These are phyloP conservation scores for Atkinsonella hypoxylon DNA, from an alignment of 2,329 filamentous ascomycete species.

Conservation along the genomic window DNA sequence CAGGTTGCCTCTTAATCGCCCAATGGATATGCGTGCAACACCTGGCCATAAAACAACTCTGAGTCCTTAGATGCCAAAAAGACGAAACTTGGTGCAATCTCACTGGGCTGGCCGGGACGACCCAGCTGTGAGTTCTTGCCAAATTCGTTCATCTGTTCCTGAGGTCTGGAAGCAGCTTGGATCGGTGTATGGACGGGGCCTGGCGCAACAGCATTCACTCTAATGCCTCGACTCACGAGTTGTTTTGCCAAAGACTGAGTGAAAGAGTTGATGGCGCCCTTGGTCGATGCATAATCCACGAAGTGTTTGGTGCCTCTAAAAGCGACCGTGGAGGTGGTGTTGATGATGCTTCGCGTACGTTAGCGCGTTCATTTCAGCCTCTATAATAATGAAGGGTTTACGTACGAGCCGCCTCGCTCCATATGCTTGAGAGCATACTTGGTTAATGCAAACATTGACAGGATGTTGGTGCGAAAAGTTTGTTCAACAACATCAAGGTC, in stretches of 20 bases:
- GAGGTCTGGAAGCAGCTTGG: conserved; percentile 28
- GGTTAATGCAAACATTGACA: conserved; percentile 47
- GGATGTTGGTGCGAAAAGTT: conserved; percentile 44
- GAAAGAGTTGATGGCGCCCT: conserved; percentile 45
- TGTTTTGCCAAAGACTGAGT: conserved; percentile 40
- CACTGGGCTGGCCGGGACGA: conserved; percentile 29
- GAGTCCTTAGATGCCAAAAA: conserved; percentile 29
- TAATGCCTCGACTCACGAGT: conserved; percentile 42
- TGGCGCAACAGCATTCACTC: conserved; percentile 36
- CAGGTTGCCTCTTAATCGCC: conserved; percentile 19
- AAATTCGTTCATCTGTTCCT: conserved; percentile 33
- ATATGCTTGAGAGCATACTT: conserved; percentile 45
- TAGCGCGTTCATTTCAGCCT: background rate
- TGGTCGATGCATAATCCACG: conserved; percentile 45
- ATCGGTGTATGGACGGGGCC: conserved; percentile 32
- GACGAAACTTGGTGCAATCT: conserved; percentile 9
- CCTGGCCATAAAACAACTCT: conserved; percentile 26
- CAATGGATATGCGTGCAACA: conserved; percentile 27
- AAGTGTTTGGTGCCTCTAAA: conserved; percentile 38
- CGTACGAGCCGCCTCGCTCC: conserved; percentile 33
- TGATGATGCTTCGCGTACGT: conserved; percentile 36
- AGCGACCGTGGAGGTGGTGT: conserved; percentile 40
- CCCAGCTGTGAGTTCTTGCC: conserved; percentile 25
- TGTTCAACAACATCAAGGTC: conserved; percentile 42
- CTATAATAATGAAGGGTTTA: too few species aligned